These are phyloP conservation scores for Styphnolobium japonicum DNA, from an alignment of 306 rosid genomes.

Conservation along the genomic window DNA sequence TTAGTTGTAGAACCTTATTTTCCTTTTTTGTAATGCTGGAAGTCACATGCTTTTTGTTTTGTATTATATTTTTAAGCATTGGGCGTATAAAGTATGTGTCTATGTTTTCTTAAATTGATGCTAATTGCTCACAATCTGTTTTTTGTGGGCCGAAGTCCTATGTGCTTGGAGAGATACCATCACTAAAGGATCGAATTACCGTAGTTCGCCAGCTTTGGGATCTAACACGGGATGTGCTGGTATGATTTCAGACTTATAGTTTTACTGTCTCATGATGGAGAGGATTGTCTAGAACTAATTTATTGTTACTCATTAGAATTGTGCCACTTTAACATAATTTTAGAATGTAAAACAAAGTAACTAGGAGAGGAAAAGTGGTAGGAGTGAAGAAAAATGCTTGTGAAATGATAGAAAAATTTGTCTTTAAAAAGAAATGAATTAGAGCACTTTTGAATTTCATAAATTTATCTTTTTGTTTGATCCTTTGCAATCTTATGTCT, in stretches of 20 bases:
- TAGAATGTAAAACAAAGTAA: not conserved
- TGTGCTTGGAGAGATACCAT: constrained; percentile 95
- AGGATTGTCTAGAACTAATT: not conserved
- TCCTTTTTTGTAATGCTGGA: not conserved
- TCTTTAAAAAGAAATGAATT: not conserved
- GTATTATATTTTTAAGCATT: not conserved
- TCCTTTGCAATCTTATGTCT: not conserved
- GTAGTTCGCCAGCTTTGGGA: constrained; percentile 92
- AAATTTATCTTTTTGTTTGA: not conserved
- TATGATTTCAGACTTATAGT: constrained; percentile 34
- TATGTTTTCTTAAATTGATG: constrained; percentile 8
- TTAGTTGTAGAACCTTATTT: not conserved
- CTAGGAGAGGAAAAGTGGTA: not conserved
- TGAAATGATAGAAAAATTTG: not conserved
- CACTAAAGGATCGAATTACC: constrained; percentile 80
- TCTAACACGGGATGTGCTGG: constrained; percentile 86
- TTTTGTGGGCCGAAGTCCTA: constrained; percentile 68
- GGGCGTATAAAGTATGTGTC: not conserved
- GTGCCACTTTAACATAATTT: not conserved
- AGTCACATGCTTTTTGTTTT: not conserved
- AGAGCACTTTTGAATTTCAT: not conserved
- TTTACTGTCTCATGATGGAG: constrained; percentile 4
- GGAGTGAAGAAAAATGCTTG: constrained; percentile 11
- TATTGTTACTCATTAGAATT: not conserved
- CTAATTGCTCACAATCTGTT: constrained; percentile 34